These are phyloP conservation scores for Papiliotrema terrestris DNA, from an alignment of 1,284 basidiomycete species.

Conservation along the genomic window DNA sequence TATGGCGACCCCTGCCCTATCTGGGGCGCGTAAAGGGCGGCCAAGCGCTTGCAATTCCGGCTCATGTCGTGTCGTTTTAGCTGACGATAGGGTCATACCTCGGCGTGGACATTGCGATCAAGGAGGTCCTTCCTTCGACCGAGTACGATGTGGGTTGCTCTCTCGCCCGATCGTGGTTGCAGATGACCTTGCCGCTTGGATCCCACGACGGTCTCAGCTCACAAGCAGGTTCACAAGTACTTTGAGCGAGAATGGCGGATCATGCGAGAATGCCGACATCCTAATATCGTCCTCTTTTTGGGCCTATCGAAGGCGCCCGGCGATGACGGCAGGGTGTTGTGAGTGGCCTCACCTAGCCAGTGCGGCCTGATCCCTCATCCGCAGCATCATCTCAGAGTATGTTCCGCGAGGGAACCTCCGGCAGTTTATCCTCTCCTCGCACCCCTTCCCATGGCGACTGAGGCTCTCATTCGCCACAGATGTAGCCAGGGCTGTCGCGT, in stretches of 20 bases:
- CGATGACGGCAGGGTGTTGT: slow-evolving; percentile 72
- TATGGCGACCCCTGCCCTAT: too few species aligned
- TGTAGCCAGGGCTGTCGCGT: slow-evolving; percentile 88
- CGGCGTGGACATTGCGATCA: slow-evolving; percentile 93
- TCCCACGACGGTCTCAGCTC: not conserved
- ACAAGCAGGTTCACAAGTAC: slow-evolving; percentile 73
- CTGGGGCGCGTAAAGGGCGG: too few species aligned
- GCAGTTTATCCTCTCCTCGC: slow-evolving; percentile 73
- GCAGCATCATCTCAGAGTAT: slow-evolving; percentile 75
- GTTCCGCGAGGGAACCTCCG: slow-evolving; percentile 72
- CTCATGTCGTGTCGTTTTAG: not conserved
- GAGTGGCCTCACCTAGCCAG: slow-evolving; percentile 10
- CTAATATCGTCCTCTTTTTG: slow-evolving; percentile 91
- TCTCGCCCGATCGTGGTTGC: not conserved
- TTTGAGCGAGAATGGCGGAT: slow-evolving; percentile 96
- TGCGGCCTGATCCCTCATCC: not conserved
- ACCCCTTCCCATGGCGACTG: slow-evolving; percentile 79
- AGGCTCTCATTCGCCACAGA: slow-evolving; percentile 92
- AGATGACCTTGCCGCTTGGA: too few species aligned
- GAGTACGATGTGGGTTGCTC: slow-evolving; percentile 67
- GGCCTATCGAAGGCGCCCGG: slow-evolving; percentile 84
- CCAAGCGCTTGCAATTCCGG: too few species aligned
- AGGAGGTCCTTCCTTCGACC: slow-evolving; percentile 83
- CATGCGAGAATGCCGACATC: slow-evolving; percentile 84
- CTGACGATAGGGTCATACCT: slow-evolving; percentile 69